A percentile compares a stretch with the other conserved stretches of the same genome.
Conservation (phyloP, 2,329 filamentous ascomycete genomes). For the Aspergillus sp. region DNA sequence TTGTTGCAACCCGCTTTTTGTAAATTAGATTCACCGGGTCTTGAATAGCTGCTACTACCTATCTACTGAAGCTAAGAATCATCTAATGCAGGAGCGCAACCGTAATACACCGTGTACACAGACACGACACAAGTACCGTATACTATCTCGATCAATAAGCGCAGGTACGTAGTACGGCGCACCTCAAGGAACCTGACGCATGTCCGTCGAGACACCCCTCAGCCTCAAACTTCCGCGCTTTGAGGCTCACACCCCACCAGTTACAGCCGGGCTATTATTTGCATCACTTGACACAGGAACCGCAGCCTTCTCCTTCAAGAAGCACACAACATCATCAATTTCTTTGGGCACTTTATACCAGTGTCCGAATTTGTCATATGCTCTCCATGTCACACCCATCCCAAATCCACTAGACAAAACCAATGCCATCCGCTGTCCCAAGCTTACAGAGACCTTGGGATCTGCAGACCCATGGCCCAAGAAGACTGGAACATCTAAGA, state of each 20-base stretch:
- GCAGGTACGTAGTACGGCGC: background rate
- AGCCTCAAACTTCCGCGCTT: too few relatives aligned
- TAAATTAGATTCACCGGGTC: slow-evolving; percentile 18
- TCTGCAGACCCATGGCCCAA: slow-evolving; percentile 19
- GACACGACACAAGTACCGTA: background rate
- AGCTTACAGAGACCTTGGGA: slow-evolving; percentile 11
- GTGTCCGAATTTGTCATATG: slow-evolving; percentile 46
- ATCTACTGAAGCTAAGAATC: slow-evolving; percentile 4
- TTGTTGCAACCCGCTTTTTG: slow-evolving; percentile 12
- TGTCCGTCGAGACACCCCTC: background rate
- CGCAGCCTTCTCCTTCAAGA: slow-evolving; percentile 25
- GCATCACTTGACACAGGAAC: too few relatives aligned
- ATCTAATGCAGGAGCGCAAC: slow-evolving; percentile 5
- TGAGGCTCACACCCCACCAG: background rate
- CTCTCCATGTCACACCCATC: slow-evolving; percentile 21
- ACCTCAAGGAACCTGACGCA: background rate
- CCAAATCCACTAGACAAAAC: slow-evolving; percentile 13
- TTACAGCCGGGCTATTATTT: too few relatives aligned
- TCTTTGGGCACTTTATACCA: slow-evolving; percentile 53
- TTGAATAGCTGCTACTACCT: slow-evolving; percentile 10
- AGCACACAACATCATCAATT: slow-evolving; percentile 47
- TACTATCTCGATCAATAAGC: background rate
- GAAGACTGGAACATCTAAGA: slow-evolving; percentile 16
- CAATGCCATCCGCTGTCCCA: slow-evolving; percentile 17
- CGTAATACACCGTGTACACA: background rate